A percentile compares a stretch with the other conserved stretches of the same genome.
phyloP scores from a whole-genome alignment of 2,329 filamentous ascomycete species.

The Fusarium keratoplasticum region DNA sequence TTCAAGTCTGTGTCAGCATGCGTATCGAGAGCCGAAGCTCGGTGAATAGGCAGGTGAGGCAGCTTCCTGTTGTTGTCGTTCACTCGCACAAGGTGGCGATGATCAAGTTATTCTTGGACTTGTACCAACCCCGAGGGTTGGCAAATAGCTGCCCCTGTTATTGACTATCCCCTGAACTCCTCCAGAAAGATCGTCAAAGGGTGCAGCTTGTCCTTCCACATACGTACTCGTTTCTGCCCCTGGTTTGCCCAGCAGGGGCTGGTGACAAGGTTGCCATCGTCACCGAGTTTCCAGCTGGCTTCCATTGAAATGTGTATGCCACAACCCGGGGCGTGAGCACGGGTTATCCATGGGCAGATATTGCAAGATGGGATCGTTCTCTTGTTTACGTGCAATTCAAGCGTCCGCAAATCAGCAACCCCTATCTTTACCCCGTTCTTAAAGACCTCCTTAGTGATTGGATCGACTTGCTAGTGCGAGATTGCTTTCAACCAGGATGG shows the following conservation, averaged over 20 bases:
- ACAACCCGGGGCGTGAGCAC: not conserved
- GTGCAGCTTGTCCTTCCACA: not conserved
- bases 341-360: not conserved
- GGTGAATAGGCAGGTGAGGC: conserved; percentile 5
- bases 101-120: not conserved
- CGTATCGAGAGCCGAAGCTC: conserved; percentile 3
- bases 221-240: conserved; percentile 3
- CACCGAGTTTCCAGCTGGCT: not conserved
- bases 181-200: conserved; percentile 22
- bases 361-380: not conserved
- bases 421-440: conserved; percentile 9
- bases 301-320: not conserved
- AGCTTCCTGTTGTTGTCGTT: not conserved
- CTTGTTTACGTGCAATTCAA: not conserved
- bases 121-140: not conserved
- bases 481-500: conserved; percentile 18
- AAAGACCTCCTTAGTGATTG: conserved; percentile 8
- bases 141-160: not conserved
- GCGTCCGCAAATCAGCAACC: conserved; percentile 12
- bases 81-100: not conserved
- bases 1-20: not conserved
- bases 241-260: not conserved
- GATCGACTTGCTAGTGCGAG: conserved; percentile 2
- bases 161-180: conserved; percentile 11
- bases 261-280: not conserved